A percentile compares a stretch with the other conserved stretches of the same genome.
These are phyloP conservation scores for Raffaelea ambrosiae DNA, from an alignment of 2,329 filamentous ascomycete genomes.

Conservation along the genomic window DNA sequence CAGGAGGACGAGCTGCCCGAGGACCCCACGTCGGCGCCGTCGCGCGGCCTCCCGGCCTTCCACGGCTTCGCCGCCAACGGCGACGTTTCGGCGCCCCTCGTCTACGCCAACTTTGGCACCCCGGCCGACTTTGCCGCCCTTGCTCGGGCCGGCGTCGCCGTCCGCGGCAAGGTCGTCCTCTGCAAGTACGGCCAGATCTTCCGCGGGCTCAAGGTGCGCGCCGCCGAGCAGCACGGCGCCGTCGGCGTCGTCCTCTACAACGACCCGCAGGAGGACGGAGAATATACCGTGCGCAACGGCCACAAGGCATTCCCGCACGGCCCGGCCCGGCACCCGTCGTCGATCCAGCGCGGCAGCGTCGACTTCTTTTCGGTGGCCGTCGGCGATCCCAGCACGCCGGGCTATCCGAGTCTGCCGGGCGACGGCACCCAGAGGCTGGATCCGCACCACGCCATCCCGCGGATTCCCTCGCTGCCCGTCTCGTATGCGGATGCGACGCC, in stretches of 20 bases:
- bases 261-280: slow-evolving; percentile 1
- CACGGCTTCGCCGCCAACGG: slow-evolving; percentile 2
- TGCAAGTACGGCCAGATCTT: slow-evolving; percentile 2
- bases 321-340: not conserved
- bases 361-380: slow-evolving; percentile 2
- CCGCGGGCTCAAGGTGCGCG: not conserved
- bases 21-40: not conserved
- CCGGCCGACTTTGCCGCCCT: not conserved
- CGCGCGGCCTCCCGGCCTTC: not conserved
- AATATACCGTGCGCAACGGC: not conserved
- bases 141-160: not conserved
- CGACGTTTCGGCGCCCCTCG: not conserved
- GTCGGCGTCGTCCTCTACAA: slow-evolving; percentile 1
- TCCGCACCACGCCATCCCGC: slow-evolving; percentile 1
- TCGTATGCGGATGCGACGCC: slow-evolving; percentile 11
- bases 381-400: not conserved
- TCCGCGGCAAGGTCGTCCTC: not conserved
- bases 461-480: slow-evolving; percentile 5
- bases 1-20: slow-evolving; percentile 1
- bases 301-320: not conserved
- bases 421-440: not conserved
- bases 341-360: not conserved
- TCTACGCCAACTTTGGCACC: slow-evolving; percentile 1
- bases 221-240: not conserved
- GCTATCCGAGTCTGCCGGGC: not conserved